phyloP scores from a whole-genome alignment of 306 rosid species.

The Cicer judaicum region DNA sequence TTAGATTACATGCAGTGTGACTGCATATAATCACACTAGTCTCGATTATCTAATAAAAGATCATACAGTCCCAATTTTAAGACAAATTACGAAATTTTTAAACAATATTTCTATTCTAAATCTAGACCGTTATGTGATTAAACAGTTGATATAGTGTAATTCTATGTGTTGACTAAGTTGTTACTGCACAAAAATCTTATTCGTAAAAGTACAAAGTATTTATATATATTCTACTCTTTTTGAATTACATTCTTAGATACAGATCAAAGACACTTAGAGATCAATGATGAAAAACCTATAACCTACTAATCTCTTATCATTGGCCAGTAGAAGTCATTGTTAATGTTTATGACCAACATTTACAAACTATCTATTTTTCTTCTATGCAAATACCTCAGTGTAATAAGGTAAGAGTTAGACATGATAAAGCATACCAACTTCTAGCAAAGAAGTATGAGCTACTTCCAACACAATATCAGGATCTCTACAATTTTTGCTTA shows the following conservation, averaged over 20 bases:
- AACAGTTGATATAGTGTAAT: too few species aligned
- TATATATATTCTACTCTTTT: conserved; percentile 33
- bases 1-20: too few species aligned
- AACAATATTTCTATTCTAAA: too few species aligned
- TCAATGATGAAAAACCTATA: conserved; percentile 39
- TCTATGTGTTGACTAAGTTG: too few species aligned
- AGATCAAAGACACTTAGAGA: conserved; percentile 38
- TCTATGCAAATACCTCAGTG: conserved; percentile 1
- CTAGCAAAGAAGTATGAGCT: conserved; percentile 71
- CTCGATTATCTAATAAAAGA: too few species aligned
- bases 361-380: conserved; percentile 30
- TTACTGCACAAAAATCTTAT: too few species aligned
- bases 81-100: too few species aligned
- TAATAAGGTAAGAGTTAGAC: conserved; percentile 53
- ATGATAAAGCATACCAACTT: conserved; percentile 81
- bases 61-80: too few species aligned
- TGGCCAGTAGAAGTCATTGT: conserved; percentile 22
- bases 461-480: conserved; percentile 68
- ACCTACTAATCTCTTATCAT: conserved; percentile 13
- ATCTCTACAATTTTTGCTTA: conserved; percentile 72
- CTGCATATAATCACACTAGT: too few species aligned
- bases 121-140: too few species aligned
- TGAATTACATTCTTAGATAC: conserved; percentile 41
- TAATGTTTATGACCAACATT: conserved; percentile 38
- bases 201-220: neutral